These are phyloP conservation scores for Stentor coeruleus DNA, from an alignment of 73 alveolate genomes.

Conservation along the genomic window DNA sequence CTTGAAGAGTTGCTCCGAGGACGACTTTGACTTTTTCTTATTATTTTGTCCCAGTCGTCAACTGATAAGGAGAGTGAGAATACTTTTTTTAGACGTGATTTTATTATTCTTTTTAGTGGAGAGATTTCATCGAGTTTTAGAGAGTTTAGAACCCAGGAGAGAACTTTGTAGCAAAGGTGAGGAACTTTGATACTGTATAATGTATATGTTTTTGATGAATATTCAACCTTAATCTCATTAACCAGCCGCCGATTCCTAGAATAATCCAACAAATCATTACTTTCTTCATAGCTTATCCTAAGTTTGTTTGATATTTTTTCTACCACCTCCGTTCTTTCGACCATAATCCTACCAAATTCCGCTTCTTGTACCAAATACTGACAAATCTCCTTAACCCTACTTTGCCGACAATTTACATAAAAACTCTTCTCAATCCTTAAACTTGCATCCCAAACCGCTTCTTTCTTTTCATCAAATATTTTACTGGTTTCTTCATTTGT, in stretches of 20 bases:
- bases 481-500: too few species aligned
- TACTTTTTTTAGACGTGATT: background rate
- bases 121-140: background rate
- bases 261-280: background rate
- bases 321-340: background rate
- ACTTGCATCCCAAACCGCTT: background rate
- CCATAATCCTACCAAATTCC: background rate
- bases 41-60: background rate
- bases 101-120: background rate
- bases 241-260: background rate
- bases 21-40: background rate
- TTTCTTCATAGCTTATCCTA: background rate
- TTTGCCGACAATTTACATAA: background rate
- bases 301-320: background rate
- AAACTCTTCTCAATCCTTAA: too few species aligned
- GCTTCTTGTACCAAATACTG: background rate
- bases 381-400: background rate
- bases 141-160: background rate
- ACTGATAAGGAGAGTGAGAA: background rate
- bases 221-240: too few species aligned
- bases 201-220: too few species aligned
- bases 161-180: background rate
- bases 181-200: background rate
- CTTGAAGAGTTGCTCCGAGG: too few species aligned
- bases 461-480: too few species aligned